Evolutionary conservation across 345 rosid species (phyloP).

Genomic region (Eucalyptus albens): DNA sequence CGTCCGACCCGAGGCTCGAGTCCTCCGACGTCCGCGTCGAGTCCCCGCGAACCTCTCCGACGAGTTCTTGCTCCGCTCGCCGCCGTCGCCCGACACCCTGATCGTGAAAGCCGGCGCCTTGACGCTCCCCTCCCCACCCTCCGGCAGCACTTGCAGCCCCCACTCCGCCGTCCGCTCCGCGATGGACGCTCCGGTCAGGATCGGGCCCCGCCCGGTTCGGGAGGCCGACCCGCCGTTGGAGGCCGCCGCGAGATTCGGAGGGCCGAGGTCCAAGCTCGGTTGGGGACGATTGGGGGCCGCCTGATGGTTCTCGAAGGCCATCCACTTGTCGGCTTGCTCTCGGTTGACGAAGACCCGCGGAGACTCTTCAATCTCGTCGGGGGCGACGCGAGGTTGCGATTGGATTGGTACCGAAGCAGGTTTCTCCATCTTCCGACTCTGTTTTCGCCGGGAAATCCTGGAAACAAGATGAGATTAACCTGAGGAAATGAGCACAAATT

Average conservation of each 20-base stretch:
- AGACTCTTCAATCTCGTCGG: not conserved
- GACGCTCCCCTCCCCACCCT: conserved; percentile 34
- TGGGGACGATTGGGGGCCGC: not conserved
- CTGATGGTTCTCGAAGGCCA: conserved; percentile 39
- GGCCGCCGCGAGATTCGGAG: not conserved
- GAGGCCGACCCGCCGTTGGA: not conserved
- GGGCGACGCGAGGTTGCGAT: not conserved
- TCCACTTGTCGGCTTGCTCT: conserved; percentile 37
- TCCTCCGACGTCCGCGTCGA: conserved; percentile 66
- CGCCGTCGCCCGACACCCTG: conserved; percentile 18
- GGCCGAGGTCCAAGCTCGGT: not conserved
- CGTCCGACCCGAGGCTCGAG: conserved; percentile 18
- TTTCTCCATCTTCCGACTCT: not conserved
- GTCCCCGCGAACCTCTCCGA: conserved; percentile 5
- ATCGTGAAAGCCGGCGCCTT: conserved; percentile 2
- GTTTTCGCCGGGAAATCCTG: not conserved
- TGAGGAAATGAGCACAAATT: not conserved
- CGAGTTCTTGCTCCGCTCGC: conserved; percentile 21
- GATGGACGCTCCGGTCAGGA: conserved; percentile 34
- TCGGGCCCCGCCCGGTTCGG: not conserved
- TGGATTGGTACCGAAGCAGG: not conserved
- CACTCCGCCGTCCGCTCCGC: conserved; percentile 78
- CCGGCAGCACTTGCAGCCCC: conserved; percentile 59
- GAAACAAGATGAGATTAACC: not conserved
- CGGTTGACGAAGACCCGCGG: not conserved